Conservation (phyloP, 176 grass and related monocot species). For the Bolboschoenus planiculmis region DNA sequence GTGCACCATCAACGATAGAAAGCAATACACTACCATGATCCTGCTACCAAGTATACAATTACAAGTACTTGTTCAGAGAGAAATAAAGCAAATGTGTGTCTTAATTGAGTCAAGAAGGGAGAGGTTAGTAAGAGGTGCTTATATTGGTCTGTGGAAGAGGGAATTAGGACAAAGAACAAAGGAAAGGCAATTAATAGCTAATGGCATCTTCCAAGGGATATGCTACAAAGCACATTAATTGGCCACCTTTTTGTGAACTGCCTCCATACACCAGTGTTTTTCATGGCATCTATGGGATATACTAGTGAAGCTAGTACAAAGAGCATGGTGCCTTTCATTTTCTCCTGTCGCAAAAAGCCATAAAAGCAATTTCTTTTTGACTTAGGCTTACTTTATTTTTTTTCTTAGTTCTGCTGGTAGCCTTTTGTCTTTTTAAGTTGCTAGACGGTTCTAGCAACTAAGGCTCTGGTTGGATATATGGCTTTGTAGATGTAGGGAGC, state of each 20-base stretch:
- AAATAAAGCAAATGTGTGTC: not conserved
- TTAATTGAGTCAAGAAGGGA: not conserved
- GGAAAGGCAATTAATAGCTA: not conserved
- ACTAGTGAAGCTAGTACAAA: conserved; percentile 1
- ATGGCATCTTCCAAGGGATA: conserved; percentile 40
- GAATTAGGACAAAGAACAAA: not conserved
- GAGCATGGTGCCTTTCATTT: conserved; percentile 20
- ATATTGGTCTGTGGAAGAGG: not conserved
- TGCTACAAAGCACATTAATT: conserved; percentile 24
- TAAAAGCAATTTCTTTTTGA: not conserved
- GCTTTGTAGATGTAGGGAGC: too few relatives aligned
- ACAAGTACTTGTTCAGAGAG: not conserved
- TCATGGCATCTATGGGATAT: conserved; percentile 49
- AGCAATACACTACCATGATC: not conserved
- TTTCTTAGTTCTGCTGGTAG: not conserved
- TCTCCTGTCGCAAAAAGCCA: conserved; percentile 4
- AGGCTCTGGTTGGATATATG: not conserved
- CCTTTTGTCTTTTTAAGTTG: not conserved
- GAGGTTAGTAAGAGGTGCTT: not conserved
- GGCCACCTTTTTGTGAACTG: conserved; percentile 2
- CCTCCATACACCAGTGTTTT: conserved; percentile 5
- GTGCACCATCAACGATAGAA: not conserved
- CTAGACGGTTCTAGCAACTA: not conserved
- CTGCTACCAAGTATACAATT: not conserved
- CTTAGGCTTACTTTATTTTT: not conserved